These are phyloP conservation scores for Ricinus communis DNA, from an alignment of 345 rosid species.

Conservation along the genomic window DNA sequence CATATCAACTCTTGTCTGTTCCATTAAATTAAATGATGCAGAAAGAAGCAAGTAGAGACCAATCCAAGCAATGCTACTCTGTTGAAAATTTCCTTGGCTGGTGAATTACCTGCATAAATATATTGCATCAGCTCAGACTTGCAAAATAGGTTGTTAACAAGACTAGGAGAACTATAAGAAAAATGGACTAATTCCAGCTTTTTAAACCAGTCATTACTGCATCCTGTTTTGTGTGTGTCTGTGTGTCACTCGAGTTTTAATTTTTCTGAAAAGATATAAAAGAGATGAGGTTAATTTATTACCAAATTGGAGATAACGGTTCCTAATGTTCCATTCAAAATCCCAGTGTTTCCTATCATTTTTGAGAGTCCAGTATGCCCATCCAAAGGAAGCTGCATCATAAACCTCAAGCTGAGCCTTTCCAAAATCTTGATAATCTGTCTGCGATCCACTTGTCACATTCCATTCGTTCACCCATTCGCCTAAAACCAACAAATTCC, in stretches of 20 bases:
- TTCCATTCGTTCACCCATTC: slow-evolving; percentile 87
- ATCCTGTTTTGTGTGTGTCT: too few relatives aligned
- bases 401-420: slow-evolving; percentile 62
- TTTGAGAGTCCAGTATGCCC: slow-evolving; percentile 77
- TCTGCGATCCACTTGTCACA: slow-evolving; percentile 46
- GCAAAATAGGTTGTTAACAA: not conserved
- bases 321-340: slow-evolving; percentile 68
- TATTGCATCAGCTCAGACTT: slow-evolving; percentile 4
- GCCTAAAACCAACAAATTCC: slow-evolving; percentile 37
- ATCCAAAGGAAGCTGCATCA: slow-evolving; percentile 68
- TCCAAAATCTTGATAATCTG: slow-evolving; percentile 65
- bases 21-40: slow-evolving; percentile 25
- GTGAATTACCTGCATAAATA: slow-evolving; percentile 42
- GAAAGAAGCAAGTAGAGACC: slow-evolving; percentile 28
- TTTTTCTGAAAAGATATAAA: not conserved
- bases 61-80: slow-evolving; percentile 27
- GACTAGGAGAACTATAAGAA: too few relatives aligned
- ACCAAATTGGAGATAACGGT: slow-evolving; percentile 46
- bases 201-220: too few relatives aligned
- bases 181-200: too few relatives aligned
- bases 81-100: slow-evolving; percentile 25
- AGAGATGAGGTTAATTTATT: not conserved
- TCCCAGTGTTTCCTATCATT: slow-evolving; percentile 77
- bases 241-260: too few relatives aligned
- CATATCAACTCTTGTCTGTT: not conserved